Evolutionary conservation across 2,329 filamentous ascomycete genomes (phyloP).

Genomic region (Emydomyces testavorans): DNA sequence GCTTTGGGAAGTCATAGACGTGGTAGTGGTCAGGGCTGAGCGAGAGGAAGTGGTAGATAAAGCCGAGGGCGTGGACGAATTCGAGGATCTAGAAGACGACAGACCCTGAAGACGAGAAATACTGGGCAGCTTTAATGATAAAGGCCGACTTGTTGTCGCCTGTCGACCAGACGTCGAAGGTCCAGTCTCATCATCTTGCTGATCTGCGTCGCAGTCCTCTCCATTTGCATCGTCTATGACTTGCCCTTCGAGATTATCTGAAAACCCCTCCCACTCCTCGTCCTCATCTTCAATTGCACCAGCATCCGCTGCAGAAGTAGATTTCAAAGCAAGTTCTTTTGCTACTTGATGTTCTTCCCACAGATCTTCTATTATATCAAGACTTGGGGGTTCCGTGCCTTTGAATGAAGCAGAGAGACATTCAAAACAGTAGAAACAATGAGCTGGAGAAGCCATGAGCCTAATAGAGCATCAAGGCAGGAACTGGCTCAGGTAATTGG

Average conservation of each 20-base stretch:
- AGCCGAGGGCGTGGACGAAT: conserved; percentile 32
- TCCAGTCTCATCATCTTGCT: neutral
- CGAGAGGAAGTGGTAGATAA: conserved; percentile 40
- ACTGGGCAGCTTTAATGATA: conserved; percentile 5
- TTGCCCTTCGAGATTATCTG: neutral
- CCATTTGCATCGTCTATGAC: conserved; percentile 9
- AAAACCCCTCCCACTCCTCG: conserved; percentile 16
- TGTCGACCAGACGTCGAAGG: neutral
- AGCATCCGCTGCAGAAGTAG: conserved; percentile 8
- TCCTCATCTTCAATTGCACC: conserved; percentile 20
- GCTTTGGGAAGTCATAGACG: conserved; percentile 33
- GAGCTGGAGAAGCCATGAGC: conserved; percentile 67
- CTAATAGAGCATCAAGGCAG: neutral
- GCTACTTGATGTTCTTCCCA: conserved; percentile 46
- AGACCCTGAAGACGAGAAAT: conserved; percentile 11
- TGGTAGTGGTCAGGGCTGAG: conserved; percentile 33
- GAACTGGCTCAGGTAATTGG: neutral
- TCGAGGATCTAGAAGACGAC: conserved; percentile 30
- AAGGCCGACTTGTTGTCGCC: neutral
- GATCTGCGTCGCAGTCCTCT: conserved; percentile 8
- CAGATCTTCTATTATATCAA: conserved; percentile 58
- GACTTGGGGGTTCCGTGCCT: conserved; percentile 52
- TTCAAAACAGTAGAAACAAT: conserved; percentile 93
- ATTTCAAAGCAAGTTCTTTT: conserved; percentile 19
- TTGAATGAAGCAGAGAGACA: conserved; percentile 64